Evolutionary conservation across 495 filamentous ascomycete genomes (phyloP), one percentile per base, ranked within the genome.

Genomic region (Tuber calosporum): DNA sequence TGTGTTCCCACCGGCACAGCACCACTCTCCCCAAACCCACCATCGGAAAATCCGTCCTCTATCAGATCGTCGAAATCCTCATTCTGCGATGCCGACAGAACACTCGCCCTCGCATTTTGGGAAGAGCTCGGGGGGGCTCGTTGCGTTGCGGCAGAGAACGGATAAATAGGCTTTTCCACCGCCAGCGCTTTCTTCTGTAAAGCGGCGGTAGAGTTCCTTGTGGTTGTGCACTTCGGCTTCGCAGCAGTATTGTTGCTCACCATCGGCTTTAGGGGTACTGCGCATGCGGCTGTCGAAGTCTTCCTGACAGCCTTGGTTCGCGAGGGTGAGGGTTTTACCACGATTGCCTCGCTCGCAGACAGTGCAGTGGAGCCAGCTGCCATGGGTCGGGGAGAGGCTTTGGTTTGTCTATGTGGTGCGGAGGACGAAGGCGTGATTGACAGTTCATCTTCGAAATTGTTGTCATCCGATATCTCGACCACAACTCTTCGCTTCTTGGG

Each of bases 21-120:
- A 13, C 39, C 70, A 40, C 67, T 79, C 11, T 77, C 76, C 7
- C 79, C 79, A 45, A 84, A 83, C 30, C 84, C 83, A 68, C 85
- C 84, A 73, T 84, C 85, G 13, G 84, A 87, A 72, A 84, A 68
- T 13, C 36, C 84, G 75, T 87, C 86, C 66, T 87, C 86, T 72
- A 87, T 86, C 26, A 78, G 26, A 39, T 81, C 79, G n/a, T 80
- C 69, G 36, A 79, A 76, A 48, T 82, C 81, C 58, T 83, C 82
- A 45, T 81, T 68, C 34, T 74, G 70, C 26, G 69, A 77, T 4
- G 71, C 42, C 17, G 69, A 37, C 4, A 17, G 53, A 11, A 40
- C 34, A n/a, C 48, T 58, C 20, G 38, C 13, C 53, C 53, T 42
- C 42, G 66, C 42, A 17, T 58, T n/a, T 42, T 62, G 34, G 68